Evolutionary conservation across 108 stramenopile species (phyloP), one percentile per base, ranked within the genome.

Genomic region (Asterionellopsis glacialis): DNA sequence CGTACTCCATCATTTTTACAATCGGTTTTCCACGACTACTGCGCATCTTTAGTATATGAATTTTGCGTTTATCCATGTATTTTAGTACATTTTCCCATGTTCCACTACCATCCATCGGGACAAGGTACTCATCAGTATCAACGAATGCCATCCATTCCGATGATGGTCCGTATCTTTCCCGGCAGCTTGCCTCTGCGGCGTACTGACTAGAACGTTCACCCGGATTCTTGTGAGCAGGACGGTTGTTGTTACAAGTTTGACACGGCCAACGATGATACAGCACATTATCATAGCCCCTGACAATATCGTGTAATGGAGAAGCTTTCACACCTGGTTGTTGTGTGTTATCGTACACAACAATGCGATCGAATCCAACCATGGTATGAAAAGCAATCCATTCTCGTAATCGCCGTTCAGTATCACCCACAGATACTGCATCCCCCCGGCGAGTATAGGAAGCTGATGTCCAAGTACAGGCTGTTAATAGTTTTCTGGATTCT

Each of bases 321-420:
- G 59, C 19, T 57, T 68, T 33, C 42, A 16, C 69, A 57, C 5
- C 33, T 33, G 2, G 5, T 33, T 33, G 33, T 33, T 33, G 5
- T 7, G 86, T 72, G 51, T 93, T 93, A 67, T 93, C 91, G 59
- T 87, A 93, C 11, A 93, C 68, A 62, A 77, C 75, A n/a, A 93
- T 71, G 54, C 89, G 91, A 77, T 93, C 91, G 49, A 87, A 82
- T 1, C 79, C 79, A n/a, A 83, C 83, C 65, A 88, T 55, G 21
- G 86, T 57, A 60, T 93, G 85, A 74, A 84, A 93, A 57, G 79
- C 80, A 44, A 93, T 75, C 91, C 91, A 93, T 70, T 93, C 91
- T 9, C 63, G 63, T 50, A 87, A 45, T 51, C 91, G 66, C 38
- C 22, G 43, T 18, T 51, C 43, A 12, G 85, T 84, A 63, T 87